Evolutionary conservation across 169 alveolate species (phyloP).

Genomic region (Perkinsus olseni): DNA sequence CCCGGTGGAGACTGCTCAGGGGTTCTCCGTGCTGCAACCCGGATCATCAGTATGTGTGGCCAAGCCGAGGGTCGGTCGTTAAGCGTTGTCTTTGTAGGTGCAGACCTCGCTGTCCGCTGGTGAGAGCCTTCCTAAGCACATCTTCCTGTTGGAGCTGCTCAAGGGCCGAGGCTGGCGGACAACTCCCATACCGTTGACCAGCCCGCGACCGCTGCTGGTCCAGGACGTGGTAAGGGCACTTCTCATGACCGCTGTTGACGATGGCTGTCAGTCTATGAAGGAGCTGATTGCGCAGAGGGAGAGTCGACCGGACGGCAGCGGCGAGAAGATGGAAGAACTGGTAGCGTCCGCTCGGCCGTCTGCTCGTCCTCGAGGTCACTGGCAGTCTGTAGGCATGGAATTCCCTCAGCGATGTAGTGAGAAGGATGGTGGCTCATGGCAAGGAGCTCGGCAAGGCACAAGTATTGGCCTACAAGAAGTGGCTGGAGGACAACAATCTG

Average conservation of each 20-base stretch:
- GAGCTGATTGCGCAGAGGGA: neutral
- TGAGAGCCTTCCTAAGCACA: slow-evolving; percentile 65
- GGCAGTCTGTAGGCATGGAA: neutral
- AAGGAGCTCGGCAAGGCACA: neutral
- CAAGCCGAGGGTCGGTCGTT: neutral
- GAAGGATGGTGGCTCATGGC: neutral
- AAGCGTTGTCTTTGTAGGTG: neutral
- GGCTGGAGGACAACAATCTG: neutral
- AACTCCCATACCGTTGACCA: slow-evolving; percentile 49
- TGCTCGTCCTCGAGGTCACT: neutral
- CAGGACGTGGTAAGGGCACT: neutral
- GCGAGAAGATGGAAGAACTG: neutral
- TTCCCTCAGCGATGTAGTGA: neutral
- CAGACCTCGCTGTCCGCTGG: slow-evolving; percentile 65
- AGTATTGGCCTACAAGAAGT: neutral
- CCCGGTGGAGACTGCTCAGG: slow-evolving; percentile 52
- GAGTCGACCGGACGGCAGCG: neutral
- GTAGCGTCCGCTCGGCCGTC: neutral
- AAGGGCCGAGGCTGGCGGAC: slow-evolving; percentile 48
- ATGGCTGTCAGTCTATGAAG: neutral
- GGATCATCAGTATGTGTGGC: slow-evolving; percentile 33
- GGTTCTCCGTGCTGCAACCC: slow-evolving; percentile 66
- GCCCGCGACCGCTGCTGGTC: slow-evolving; percentile 54
- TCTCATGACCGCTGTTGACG: neutral
- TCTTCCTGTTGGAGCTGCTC: slow-evolving; percentile 54